phyloP scores from a whole-genome alignment of 2,329 filamentous ascomycete genomes.

The Diaporthe ilicicola region DNA sequence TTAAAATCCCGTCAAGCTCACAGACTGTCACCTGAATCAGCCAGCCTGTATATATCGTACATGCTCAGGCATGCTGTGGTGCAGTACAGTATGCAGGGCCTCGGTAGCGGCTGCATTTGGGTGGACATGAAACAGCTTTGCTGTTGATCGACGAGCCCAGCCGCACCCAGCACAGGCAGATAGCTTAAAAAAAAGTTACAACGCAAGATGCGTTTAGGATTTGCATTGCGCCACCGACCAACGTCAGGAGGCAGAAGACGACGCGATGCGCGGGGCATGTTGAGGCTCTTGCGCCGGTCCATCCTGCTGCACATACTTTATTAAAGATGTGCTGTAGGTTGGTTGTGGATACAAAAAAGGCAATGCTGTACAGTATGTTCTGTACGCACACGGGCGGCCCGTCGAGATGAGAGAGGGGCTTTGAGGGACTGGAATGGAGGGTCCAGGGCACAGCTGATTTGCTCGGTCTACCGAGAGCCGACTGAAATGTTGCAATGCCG shows the following conservation, averaged over 20 bases:
- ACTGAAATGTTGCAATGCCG: conserved; percentile 19
- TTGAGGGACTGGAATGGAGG: conserved; percentile 14
- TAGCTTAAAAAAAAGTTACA: not conserved
- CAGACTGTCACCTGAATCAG: conserved; percentile 24
- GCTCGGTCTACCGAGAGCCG: conserved; percentile 30
- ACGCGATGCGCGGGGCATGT: too few relatives aligned
- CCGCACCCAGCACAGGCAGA: not conserved
- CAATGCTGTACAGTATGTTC: not conserved
- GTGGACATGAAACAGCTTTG: conserved; percentile 15
- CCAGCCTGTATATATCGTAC: conserved; percentile 7
- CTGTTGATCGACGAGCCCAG: conserved; percentile 9
- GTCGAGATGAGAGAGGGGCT: conserved; percentile 21
- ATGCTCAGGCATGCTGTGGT: conserved; percentile 14
- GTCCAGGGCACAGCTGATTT: conserved; percentile 25
- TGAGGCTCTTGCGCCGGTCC: too few relatives aligned
- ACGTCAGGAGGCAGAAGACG: not conserved
- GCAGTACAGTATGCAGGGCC: conserved; percentile 13
- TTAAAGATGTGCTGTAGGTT: not conserved
- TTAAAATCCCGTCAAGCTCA: conserved; percentile 17
- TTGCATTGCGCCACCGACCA: not conserved
- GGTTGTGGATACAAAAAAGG: not conserved
- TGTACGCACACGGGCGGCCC: not conserved
- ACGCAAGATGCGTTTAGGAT: not conserved
- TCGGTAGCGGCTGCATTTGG: conserved; percentile 19
- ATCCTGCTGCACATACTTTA: too few relatives aligned